Conservation (phyloP, 306 rosid species). For the Sechiopsis laciniata region DNA sequence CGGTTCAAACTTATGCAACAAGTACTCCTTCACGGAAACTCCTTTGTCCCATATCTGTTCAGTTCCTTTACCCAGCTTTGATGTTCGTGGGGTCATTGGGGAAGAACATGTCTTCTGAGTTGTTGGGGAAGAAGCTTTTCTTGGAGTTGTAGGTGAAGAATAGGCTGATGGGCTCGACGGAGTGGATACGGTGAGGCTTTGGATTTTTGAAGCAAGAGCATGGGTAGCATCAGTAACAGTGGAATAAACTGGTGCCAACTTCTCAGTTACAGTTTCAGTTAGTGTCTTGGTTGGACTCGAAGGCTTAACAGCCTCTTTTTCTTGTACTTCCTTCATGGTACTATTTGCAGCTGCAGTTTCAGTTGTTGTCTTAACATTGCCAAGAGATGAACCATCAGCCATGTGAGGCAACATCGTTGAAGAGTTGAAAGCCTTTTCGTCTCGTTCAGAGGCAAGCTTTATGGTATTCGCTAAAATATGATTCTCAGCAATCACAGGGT, state of each 20-base stretch:
- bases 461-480: conserved; percentile 34
- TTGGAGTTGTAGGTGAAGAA: conserved; percentile 22
- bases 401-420: background rate
- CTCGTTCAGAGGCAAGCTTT: conserved; percentile 27
- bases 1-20: conserved; percentile 70
- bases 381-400: background rate
- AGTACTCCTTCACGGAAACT: conserved; percentile 63
- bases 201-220: conserved; percentile 46
- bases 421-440: conserved; percentile 22
- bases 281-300: conserved; percentile 25
- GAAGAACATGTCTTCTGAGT: conserved; percentile 19
- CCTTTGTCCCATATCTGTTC: conserved; percentile 66
- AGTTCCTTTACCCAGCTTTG: conserved; percentile 21
- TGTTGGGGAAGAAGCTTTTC: conserved; percentile 22
- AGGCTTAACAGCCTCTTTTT: conserved; percentile 14
- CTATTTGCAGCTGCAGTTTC: conserved; percentile 19
- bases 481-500: conserved; percentile 41
- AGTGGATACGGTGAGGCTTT: conserved; percentile 28
- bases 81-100: conserved; percentile 24
- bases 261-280: conserved; percentile 34
- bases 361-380: conserved; percentile 11
- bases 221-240: conserved; percentile 38
- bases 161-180: conserved; percentile 15
- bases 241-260: conserved; percentile 36
- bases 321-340: conserved; percentile 26